Percentiles rank a stretch among this genome's conserved stretches.
Conservation (phyloP, 192 early-diverging fungal species). For the Backusella tarrabulga region DNA sequence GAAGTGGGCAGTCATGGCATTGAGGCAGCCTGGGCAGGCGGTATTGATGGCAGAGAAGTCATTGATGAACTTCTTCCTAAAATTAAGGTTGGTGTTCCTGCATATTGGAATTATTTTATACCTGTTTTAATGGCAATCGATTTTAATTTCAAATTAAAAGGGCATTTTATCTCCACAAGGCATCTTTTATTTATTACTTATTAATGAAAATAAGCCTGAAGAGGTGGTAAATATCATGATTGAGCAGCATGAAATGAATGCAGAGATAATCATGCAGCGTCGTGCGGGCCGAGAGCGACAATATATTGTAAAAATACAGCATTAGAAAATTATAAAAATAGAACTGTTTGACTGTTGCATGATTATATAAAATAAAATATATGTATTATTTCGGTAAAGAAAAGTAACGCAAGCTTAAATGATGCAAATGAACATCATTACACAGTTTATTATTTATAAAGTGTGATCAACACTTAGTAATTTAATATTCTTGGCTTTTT, state of each 20-base stretch:
- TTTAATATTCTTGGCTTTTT: background rate
- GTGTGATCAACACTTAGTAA: background rate
- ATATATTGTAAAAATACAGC: conserved; percentile 51
- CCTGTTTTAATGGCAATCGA: background rate
- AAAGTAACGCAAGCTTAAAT: background rate
- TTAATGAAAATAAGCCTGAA: conserved; percentile 83
- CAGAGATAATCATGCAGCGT: conserved; percentile 45
- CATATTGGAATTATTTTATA: background rate
- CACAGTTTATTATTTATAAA: background rate
- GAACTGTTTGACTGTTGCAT: background rate
- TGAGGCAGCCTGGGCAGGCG: conserved; percentile 92
- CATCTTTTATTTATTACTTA: conserved; percentile 81
- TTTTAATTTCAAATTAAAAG: conserved; percentile 19
- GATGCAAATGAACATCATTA: background rate
- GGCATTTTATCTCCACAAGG: conserved; percentile 67
- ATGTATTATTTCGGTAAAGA: too few relatives aligned
- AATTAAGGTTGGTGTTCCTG: conserved; percentile 49
- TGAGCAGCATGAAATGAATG: conserved; percentile 44
- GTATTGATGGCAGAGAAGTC: conserved; percentile 85
- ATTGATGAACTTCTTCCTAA: conserved; percentile 76
- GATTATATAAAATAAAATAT: background rate
- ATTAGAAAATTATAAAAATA: background rate
- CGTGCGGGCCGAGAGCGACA: conserved; percentile 56
- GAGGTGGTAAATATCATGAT: conserved; percentile 71
- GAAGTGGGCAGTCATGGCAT: conserved; percentile 76